phyloP scores from a whole-genome alignment of 148 eudicot genomes.

The Rhododendron williamsianum region DNA sequence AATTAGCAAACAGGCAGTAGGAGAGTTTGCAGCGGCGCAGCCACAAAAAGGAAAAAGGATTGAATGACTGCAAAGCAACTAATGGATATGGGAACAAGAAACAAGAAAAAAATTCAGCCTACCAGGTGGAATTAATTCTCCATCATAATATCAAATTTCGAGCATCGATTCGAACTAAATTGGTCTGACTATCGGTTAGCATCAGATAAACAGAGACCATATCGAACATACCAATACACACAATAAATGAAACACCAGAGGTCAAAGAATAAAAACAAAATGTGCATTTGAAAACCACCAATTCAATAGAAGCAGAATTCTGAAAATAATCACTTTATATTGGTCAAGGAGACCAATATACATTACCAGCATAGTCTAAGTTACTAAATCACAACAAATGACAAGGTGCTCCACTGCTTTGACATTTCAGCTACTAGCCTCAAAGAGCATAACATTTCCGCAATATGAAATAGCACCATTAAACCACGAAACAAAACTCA shows the following conservation, averaged over 20 bases:
- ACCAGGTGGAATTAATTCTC: not conserved
- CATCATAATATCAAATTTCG: not conserved
- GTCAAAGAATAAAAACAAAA: not conserved
- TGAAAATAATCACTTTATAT: not conserved
- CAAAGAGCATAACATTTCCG: no score
- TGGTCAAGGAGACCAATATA: not conserved
- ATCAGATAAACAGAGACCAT: not conserved
- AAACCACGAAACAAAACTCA: no score
- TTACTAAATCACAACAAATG: slow-evolving; percentile 1
- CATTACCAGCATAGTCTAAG: not conserved
- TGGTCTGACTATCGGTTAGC: not conserved
- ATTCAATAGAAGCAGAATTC: not conserved
- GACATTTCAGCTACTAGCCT: not conserved
- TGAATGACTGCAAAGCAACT: not conserved
- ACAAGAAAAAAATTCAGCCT: not conserved
- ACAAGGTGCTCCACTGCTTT: not conserved
- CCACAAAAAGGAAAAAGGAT: not conserved
- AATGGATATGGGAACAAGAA: not conserved
- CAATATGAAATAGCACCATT: no score
- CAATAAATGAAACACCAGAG: not conserved
- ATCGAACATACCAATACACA: not conserved
- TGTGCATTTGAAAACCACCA: not conserved
- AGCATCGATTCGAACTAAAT: not conserved
- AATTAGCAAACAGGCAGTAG: slow-evolving; percentile 1
- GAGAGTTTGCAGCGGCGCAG: not conserved